Percentiles rank a stretch among this genome's conserved stretches.
phyloP scores from a whole-genome alignment of 768 basidiomycete species.

The Russula griseocarnosa region DNA sequence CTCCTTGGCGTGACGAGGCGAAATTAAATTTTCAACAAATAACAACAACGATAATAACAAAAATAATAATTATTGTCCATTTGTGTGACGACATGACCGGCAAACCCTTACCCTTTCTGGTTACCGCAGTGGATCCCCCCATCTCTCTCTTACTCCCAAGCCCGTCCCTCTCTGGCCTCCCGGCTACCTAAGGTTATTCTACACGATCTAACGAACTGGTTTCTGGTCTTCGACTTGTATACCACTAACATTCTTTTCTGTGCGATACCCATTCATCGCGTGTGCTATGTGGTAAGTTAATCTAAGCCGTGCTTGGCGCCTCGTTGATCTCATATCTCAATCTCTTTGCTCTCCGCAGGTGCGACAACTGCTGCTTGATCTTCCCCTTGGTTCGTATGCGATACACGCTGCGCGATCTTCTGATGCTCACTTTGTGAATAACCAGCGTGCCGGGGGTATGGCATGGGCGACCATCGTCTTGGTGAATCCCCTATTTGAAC shows the following conservation, averaged over 20 bases:
- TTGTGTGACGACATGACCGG: conserved; percentile 14
- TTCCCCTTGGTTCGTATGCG: conserved; percentile 57
- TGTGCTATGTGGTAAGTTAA: conserved; percentile 23
- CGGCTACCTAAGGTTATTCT: conserved; percentile 3
- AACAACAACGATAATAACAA: neutral
- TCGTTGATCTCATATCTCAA: conserved; percentile 1
- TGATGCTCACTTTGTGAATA: conserved; percentile 25
- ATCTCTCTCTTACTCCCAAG: neutral
- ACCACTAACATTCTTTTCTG: conserved; percentile 12
- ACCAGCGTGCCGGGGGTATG: conserved; percentile 65
- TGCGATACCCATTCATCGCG: conserved; percentile 17
- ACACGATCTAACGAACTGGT: conserved; percentile 14
- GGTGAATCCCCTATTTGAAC: conserved; percentile 38
- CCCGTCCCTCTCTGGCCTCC: conserved; percentile 2
- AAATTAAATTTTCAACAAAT: neutral
- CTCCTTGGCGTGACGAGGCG: neutral
- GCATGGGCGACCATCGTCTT: conserved; percentile 62
- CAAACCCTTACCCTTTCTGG: conserved; percentile 12
- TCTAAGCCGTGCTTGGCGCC: conserved; percentile 4
- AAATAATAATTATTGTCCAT: neutral
- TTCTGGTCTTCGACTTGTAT: neutral
- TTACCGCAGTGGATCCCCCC: conserved; percentile 2
- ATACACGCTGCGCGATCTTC: conserved; percentile 14
- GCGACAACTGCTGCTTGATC: conserved; percentile 73
- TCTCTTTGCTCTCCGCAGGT: conserved; percentile 43